Conservation (phyloP, 2,329 filamentous ascomycete genomes). For the Dendrostoma leiphaemia region DNA sequence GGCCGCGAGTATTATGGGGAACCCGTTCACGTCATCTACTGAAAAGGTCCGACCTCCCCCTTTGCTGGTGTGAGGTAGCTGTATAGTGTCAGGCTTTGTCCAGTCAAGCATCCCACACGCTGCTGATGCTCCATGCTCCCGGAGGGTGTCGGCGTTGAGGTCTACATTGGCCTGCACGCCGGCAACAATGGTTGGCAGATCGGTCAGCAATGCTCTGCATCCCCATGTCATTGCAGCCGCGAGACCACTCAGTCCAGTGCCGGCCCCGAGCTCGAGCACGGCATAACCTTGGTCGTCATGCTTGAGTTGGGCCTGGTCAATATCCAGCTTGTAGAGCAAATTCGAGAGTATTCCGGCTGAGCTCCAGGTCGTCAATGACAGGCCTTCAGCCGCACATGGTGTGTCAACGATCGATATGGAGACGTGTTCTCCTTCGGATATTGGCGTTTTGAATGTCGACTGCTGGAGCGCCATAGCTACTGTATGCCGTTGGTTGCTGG, state of each 20-base stretch:
- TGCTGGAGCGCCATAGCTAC: conserved; percentile 5
- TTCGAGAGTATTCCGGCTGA: conserved; percentile 18
- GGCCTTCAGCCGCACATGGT: conserved; percentile 13
- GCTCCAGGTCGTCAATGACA: conserved; percentile 17
- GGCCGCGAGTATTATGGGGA: conserved; percentile 14
- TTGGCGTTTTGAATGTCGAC: conserved; percentile 4
- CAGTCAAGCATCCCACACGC: conserved; percentile 15
- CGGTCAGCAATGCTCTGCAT: conserved; percentile 5
- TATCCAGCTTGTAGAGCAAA: conserved; percentile 7
- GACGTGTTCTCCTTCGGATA: not conserved
- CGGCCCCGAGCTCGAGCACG: conserved; percentile 16
- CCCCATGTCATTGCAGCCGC: conserved; percentile 13
- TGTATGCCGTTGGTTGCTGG: not conserved
- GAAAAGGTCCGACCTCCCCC: not conserved
- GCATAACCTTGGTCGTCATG: not conserved
- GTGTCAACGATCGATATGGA: conserved; percentile 14
- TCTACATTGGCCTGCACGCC: conserved; percentile 17
- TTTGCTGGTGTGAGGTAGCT: not conserved
- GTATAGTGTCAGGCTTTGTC: conserved; percentile 9
- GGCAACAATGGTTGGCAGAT: conserved; percentile 16
- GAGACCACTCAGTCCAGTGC: conserved; percentile 16
- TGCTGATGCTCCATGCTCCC: not conserved
- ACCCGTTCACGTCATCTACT: conserved; percentile 10
- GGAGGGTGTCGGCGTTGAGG: conserved; percentile 7
- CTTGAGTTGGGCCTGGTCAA: not conserved